Evolutionary conservation across 345 rosid genomes (phyloP), one percentile per base, ranked within the genome.

Genomic region (Trapa bicornis): DNA sequence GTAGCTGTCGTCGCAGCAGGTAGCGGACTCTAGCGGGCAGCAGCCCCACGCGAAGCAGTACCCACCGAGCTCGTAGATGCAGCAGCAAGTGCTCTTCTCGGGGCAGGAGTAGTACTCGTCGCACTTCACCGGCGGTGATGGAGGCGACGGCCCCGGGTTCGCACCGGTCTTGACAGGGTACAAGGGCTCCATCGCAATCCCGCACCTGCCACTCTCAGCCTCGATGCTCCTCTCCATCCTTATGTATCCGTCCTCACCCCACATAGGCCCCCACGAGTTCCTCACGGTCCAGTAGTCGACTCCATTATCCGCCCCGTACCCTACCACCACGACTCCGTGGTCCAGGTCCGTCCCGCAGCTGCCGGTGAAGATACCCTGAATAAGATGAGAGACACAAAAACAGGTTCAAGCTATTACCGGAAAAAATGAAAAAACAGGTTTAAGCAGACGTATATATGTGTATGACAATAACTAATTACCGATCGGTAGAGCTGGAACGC

Each of bases 31-130:
- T 3, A 78, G 71, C 0, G 91, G 91, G 78, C 97, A 91, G 80
- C 97, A 91, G 63, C 97, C 97, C 97, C 97, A 88, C 39, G 76
- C 86, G n/a, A 81, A 85, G 80, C 97, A 91, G 79, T 68, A 76
- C 7, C 76, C 61, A 2, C 77, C 77, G 61, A 73, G 80, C 75
- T 83, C 75, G 33, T 79, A 84, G 10, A 84, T 37, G 72, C 96
- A 91, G 77, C 97, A 88, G 69, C 97, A 91, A 54, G 97, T 88
- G 74, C 68, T 83, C 66, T 84, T 77, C 53, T 70, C 60, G 33
- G 89, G 87, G 74, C 97, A 91, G 11, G 79, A 42, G 80, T 72
- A 82, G 79, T 77, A 80, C 22, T 80, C 76, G 54, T 89, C 96
- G 60, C 97, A 91, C 2, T 65, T 68, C 11, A 83, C 75, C 0